Evolutionary conservation across 306 rosid genomes (phyloP), one percentile per base, ranked within the genome.

Genomic region (Herpetospermum pedunculosum): DNA sequence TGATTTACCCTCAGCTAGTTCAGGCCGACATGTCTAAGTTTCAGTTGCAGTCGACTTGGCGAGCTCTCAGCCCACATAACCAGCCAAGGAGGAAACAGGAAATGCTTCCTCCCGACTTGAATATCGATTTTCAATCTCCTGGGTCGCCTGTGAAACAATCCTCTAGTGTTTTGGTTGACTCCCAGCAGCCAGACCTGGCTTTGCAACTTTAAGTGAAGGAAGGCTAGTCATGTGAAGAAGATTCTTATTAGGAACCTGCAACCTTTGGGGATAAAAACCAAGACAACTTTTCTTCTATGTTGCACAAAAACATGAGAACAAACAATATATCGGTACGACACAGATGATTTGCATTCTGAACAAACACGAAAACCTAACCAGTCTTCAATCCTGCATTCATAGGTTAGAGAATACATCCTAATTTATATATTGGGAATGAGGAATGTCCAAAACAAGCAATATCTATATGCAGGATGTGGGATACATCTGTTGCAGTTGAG

Each of bases 171-270:
- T 64, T 81, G 77, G 97, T 89, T 2, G 99, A 95, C 75, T 91
- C 99, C 12, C 99, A 91, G 86, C 99, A 95, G 85, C 99, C 97
- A 41, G 99, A 95, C 87, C 86, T 95, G 52, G 99, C 99, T 81
- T 80, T 91, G 87, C 99, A 95, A 77, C 96, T 91, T 44, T 95
- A 87, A 91, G 29, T 37, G 38, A 54, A 12, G 68, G 38, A 54
- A 12, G 68, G 73, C 38, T 29, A 44, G 57, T 28, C 2, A 43
- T 28, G 37, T 10, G 23, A 21, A 67, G 8, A 69, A 26, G 57
- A 70, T 70, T 70, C 21, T 28, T 28, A 28, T 29, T 46, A 16
- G 26, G 8, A 46, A 28, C 54, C 35, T 28, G 74, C 74, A 44
- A 44, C 55, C 53, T 38, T 11, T 69, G 55, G 54, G 57, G 37